Base-by-base conservation (phyloP, 257 asterid species). In the Capsicum baccatum region DNA sequence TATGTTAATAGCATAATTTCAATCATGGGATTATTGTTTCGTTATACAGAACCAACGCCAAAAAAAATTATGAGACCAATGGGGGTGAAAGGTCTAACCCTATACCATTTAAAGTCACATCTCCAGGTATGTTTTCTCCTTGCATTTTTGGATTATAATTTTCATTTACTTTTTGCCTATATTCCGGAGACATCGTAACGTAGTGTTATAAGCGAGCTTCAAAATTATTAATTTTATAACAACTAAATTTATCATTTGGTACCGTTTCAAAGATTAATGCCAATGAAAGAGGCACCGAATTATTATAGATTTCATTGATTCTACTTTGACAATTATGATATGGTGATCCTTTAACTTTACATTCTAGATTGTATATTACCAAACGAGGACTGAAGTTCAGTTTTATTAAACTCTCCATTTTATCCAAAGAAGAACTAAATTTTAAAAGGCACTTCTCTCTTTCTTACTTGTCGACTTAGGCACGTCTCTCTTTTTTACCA, bases 41-140 rank as follows among this genome's bases (percentile, higher is more conserved):
- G 79, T 83, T 73, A 84, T 89, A 84, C 95, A 95, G 99, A 95
- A 88, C 98, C 98, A 83, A 95, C 98, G 11, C 98, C 98, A 4
- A 95, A 94, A 91, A 86, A 93, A 54, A 92, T 95, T 56, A 71
- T 93, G 92, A 94, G 98, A 90, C 90, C 97, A 86, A 95, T 95
- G 99, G 97, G 98, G 81, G 99, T 95, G 57, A 95, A 94, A 87
- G 99, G 99, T 87, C 92, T 95, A 88, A 95, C 99, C 73, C 87
- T 95, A 83, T 95, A 95, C 88, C 99, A 95, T 87, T 90, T 95
- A 90, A 95, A 95, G 94, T 95, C 99, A 37, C 98, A 94, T 91
- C 99, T 95, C 85, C 99, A 95, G 99, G 99, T 90, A 85, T 79
- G 86, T 50, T 33, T 15, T 70, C 33, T 26, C 1, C 78, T 15